Conservation (phyloP, 129 eudicot genomes). For the Arctium minus region DNA sequence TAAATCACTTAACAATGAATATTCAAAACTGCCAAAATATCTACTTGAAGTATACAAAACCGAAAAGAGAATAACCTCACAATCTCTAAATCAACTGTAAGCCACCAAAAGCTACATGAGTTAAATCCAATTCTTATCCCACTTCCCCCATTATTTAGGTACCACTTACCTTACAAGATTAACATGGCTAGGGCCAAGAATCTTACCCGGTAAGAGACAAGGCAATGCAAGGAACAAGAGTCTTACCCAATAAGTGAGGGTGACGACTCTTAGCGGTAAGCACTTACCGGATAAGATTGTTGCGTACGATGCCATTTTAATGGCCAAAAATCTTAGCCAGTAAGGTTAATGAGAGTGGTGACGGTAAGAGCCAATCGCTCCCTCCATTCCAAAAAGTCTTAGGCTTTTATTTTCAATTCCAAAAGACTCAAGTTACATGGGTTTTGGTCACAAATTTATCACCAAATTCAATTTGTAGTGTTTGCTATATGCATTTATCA, state of each 20-base stretch:
- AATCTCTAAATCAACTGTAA: background rate
- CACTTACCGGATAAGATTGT: too few species aligned
- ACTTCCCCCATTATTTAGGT: background rate
- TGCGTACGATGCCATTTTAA: too few species aligned
- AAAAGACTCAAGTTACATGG: background rate
- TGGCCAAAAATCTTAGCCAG: too few species aligned
- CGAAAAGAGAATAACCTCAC: background rate
- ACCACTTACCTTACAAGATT: too few species aligned
- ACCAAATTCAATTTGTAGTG: background rate
- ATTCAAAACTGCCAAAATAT: background rate
- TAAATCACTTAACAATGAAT: background rate
- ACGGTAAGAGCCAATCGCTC: background rate
- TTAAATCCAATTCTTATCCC: background rate
- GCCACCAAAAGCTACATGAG: background rate
- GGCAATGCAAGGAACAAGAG: too few species aligned
- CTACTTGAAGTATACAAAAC: background rate
- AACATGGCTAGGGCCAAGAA: too few species aligned
- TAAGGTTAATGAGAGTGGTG: too few species aligned
- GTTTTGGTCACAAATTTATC: background rate
- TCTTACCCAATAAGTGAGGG: too few species aligned
- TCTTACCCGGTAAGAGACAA: too few species aligned
- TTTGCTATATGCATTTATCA: background rate
- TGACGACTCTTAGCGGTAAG: too few species aligned
- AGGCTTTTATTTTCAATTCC: background rate
- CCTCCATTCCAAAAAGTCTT: background rate